Percentiles rank a stretch among this genome's conserved stretches.
Conservation (phyloP, 768 basidiomycete species). For the Agaricus blazei region DNA sequence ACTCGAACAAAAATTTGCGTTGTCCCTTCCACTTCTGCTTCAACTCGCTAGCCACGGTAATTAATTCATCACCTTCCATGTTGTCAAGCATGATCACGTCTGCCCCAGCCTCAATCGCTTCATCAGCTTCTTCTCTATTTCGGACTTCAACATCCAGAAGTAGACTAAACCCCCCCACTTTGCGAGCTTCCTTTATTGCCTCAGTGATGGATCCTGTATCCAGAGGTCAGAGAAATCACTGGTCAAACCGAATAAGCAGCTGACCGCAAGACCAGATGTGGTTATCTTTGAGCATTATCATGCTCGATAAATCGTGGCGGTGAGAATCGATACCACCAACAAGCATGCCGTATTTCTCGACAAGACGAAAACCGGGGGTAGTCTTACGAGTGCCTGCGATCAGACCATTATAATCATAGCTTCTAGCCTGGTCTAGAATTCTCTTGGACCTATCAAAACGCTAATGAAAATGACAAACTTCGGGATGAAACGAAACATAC, state of each 20-base stretch:
- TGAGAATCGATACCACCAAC: constrained; percentile 96
- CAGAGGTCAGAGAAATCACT: constrained; percentile 4
- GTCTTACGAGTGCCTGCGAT: constrained; percentile 97
- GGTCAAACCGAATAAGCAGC: constrained; percentile 14
- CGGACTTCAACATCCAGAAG: constrained; percentile 92
- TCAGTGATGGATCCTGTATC: constrained; percentile 78
- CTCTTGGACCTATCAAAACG: constrained; percentile 60
- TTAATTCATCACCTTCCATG: constrained; percentile 73
- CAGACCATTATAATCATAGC: constrained; percentile 78
- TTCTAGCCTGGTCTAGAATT: constrained; percentile 73
- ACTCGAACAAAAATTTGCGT: constrained; percentile 86
- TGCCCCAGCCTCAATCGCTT: constrained; percentile 95
- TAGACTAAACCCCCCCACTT: constrained; percentile 87
- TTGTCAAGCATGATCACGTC: constrained; percentile 97
- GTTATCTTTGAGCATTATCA: constrained; percentile 99
- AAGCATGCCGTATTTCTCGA: constrained; percentile 98
- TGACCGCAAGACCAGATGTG: constrained; percentile 96
- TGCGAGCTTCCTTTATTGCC: constrained; percentile 80
- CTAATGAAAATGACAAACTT: neutral
- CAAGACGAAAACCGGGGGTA: constrained; percentile 93
- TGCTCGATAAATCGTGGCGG: constrained; percentile 93
- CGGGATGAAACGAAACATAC: constrained; percentile 36
- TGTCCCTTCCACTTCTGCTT: constrained; percentile 77
- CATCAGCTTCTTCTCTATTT: constrained; percentile 85
- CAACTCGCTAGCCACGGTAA: constrained; percentile 60